phyloP scores from a whole-genome alignment of 2,329 filamentous ascomycete species.

The Aspergillus candidus region DNA sequence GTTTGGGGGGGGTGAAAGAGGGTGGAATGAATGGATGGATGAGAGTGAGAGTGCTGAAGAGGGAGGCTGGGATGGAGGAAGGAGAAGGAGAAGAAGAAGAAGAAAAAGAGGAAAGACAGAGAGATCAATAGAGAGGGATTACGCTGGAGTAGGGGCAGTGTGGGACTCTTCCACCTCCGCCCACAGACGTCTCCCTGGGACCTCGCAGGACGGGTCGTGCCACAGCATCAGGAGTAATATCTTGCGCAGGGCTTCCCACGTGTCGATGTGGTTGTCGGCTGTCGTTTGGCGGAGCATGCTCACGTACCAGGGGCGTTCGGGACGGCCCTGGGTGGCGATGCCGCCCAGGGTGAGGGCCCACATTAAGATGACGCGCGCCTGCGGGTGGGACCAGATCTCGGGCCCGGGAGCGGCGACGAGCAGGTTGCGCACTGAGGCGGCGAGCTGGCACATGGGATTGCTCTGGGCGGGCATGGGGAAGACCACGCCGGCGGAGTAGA shows the following conservation, averaged over 20 bases:
- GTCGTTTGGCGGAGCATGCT: constrained; percentile 19
- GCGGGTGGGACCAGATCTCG: constrained; percentile 21
- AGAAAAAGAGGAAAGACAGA: too few relatives aligned
- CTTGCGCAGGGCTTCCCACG: constrained; percentile 23
- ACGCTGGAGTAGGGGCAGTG: too few relatives aligned
- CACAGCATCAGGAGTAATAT: constrained; percentile 27
- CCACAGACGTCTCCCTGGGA: constrained; percentile 25
- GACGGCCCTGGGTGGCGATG: constrained; percentile 30
- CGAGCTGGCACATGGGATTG: constrained; percentile 28
- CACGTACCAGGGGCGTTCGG: constrained; percentile 31
- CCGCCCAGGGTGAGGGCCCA: constrained; percentile 36
- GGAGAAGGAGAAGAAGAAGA: too few relatives aligned
- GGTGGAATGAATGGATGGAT: too few relatives aligned
- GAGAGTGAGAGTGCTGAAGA: too few relatives aligned
- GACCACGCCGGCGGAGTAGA: constrained; percentile 35
- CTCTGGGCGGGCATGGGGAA: constrained; percentile 36
- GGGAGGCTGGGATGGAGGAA: too few relatives aligned
- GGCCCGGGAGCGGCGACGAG: constrained; percentile 19
- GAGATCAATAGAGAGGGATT: too few relatives aligned
- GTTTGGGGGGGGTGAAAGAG: not conserved
- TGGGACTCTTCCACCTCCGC: constrained; percentile 13
- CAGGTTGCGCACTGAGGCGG: constrained; percentile 19
- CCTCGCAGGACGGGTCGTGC: constrained; percentile 32
- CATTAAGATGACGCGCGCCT: constrained; percentile 22
- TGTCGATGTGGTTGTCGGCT: constrained; percentile 13